These are phyloP conservation scores for Solanum dulcamara DNA, from an alignment of 257 asterid genomes.

Conservation along the genomic window DNA sequence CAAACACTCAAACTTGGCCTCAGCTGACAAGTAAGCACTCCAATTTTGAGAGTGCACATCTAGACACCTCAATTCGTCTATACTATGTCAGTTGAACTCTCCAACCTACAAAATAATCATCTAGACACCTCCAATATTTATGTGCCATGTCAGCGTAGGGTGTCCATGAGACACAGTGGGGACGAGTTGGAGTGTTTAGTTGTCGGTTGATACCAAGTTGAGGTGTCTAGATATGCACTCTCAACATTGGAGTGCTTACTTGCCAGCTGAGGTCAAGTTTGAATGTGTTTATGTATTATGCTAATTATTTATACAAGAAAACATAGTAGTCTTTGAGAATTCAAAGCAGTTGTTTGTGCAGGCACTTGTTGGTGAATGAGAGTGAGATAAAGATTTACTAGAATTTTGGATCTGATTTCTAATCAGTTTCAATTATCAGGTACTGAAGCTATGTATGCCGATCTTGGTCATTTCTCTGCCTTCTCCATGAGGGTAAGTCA, in stretches of 20 bases:
- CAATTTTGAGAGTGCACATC: background rate
- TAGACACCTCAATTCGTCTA: background rate
- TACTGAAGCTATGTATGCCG: constrained; percentile 2
- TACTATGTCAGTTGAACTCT: background rate
- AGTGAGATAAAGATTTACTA: background rate
- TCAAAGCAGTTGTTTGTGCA: background rate
- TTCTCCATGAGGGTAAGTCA: constrained; percentile 1
- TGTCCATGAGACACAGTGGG: background rate
- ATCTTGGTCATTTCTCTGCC: constrained; percentile 6
- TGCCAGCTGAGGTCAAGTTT: background rate
- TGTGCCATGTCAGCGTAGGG: background rate
- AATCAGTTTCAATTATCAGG: background rate
- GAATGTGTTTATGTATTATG: background rate
- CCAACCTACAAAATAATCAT: background rate
- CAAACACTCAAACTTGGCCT: background rate
- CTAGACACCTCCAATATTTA: background rate
- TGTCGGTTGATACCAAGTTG: background rate
- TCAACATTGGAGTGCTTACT: background rate
- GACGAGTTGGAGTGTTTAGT: background rate
- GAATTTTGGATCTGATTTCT: background rate
- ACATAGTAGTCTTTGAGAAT: background rate
- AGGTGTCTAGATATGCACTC: background rate
- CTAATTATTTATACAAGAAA: background rate
- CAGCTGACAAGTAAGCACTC: background rate
- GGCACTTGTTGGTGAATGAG: background rate